phyloP scores from a whole-genome alignment of 208 protist species.

The Tritrichomonas foetus region DNA sequence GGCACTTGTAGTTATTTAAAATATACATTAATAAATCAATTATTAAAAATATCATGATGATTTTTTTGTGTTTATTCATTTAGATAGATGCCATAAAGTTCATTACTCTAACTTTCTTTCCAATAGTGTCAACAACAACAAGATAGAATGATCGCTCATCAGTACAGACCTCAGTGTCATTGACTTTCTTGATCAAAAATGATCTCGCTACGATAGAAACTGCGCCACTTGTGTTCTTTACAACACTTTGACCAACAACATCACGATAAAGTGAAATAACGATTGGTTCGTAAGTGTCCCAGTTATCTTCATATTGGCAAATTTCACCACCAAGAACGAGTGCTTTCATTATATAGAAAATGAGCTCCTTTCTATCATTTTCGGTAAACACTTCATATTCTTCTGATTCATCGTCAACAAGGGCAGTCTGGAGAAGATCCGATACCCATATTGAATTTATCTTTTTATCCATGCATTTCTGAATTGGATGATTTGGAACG shows the following conservation, averaged over 20 bases:
- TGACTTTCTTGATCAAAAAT: neutral
- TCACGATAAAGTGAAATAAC: slow-evolving; percentile 20
- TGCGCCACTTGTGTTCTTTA: slow-evolving; percentile 17
- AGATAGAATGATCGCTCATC: neutral
- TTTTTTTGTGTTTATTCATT: neutral
- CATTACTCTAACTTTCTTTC: slow-evolving; percentile 8
- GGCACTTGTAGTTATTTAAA: no score
- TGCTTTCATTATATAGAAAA: neutral
- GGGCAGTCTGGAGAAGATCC: neutral
- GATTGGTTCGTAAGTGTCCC: slow-evolving; percentile 29
- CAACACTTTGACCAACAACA: slow-evolving; percentile 17
- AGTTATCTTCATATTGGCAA: slow-evolving; percentile 35
- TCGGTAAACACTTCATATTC: slow-evolving; percentile 11
- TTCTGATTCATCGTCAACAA: slow-evolving; percentile 37
- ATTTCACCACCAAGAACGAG: slow-evolving; percentile 18
- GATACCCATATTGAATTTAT: neutral
- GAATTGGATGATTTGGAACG: neutral
- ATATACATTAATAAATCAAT: no score
- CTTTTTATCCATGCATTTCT: neutral
- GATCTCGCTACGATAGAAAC: neutral
- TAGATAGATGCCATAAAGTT: neutral
- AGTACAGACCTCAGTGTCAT: neutral
- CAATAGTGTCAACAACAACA: neutral
- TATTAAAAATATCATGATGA: no score
- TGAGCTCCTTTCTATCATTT: neutral